Conservation (phyloP, 495 filamentous ascomycete species). For the Penicillium turbatum region DNA sequence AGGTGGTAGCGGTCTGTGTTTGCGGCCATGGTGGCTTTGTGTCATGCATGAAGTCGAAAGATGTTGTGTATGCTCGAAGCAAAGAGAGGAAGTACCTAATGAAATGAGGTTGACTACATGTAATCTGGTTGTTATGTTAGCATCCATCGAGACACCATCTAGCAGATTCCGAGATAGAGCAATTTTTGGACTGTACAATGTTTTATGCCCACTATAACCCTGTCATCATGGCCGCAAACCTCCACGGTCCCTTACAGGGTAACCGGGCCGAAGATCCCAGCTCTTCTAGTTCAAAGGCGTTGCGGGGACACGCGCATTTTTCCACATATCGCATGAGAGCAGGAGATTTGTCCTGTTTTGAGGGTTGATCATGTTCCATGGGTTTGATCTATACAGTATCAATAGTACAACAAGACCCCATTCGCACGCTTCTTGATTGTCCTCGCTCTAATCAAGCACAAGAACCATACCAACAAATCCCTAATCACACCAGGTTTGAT, state of each 20-base stretch:
- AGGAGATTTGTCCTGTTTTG: neutral
- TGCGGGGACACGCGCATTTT: slow-evolving; percentile 26
- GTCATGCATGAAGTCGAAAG: no score
- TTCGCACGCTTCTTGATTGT: no score
- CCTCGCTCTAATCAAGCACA: no score
- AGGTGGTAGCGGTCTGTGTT: neutral
- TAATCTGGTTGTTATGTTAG: no score
- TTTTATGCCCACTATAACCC: no score
- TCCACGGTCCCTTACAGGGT: slow-evolving; percentile 3
- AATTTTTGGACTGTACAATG: neutral
- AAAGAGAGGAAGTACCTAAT: neutral
- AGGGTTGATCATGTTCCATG: no score
- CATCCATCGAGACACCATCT: no score
- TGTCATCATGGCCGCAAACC: neutral
- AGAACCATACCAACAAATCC: no score
- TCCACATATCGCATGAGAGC: slow-evolving; percentile 24
- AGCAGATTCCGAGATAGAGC: neutral
- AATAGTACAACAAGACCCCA: no score
- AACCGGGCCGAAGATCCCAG: slow-evolving; percentile 22
- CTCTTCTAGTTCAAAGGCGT: neutral
- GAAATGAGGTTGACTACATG: no score
- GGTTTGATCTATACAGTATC: neutral
- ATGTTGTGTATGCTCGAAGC: neutral
- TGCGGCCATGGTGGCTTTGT: neutral
- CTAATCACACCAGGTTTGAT: neutral